These are phyloP conservation scores for Cardiospermum halicacabum DNA, from an alignment of 345 rosid genomes.

Conservation along the genomic window DNA sequence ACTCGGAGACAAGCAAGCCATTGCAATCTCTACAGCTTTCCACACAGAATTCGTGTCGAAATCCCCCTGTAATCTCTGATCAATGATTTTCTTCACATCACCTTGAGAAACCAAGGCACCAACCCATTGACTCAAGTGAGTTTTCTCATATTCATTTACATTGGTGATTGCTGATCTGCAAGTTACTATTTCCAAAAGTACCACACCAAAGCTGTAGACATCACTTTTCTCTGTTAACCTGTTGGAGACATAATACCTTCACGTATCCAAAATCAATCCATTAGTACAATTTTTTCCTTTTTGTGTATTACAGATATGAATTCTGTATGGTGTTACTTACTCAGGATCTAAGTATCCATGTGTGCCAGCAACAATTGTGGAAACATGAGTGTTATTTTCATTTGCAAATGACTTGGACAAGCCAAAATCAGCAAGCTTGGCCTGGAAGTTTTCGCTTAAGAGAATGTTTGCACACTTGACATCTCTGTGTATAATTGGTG, in stretches of 20 bases:
- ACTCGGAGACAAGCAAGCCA: conserved; percentile 9
- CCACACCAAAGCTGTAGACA: conserved; percentile 22
- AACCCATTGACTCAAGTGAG: conserved; percentile 20
- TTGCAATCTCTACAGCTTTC: conserved; percentile 19
- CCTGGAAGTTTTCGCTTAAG: conserved; percentile 39
- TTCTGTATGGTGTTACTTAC: conserved; percentile 25
- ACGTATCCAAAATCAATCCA: neutral
- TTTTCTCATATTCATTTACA: neutral
- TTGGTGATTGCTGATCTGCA: conserved; percentile 6
- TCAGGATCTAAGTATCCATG: conserved; percentile 51
- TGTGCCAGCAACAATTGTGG: conserved; percentile 38
- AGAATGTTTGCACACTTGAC: conserved; percentile 46
- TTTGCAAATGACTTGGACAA: conserved; percentile 34
- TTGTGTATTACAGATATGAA: neutral
- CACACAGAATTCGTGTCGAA: conserved; percentile 5
- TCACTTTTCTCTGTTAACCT: conserved; percentile 12
- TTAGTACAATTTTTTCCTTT: neutral
- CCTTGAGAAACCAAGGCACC: conserved; percentile 11
- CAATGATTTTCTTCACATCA: conserved; percentile 8
- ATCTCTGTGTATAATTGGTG: conserved; percentile 35
- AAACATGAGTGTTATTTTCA: conserved; percentile 30
- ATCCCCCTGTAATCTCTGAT: conserved; percentile 14
- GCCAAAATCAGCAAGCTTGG: conserved; percentile 51
- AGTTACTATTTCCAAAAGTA: conserved; percentile 16
- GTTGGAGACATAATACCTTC: conserved; percentile 10